Evolutionary conservation across 305 asterid genomes (phyloP).

Genomic region (Solanum hybrid): DNA sequence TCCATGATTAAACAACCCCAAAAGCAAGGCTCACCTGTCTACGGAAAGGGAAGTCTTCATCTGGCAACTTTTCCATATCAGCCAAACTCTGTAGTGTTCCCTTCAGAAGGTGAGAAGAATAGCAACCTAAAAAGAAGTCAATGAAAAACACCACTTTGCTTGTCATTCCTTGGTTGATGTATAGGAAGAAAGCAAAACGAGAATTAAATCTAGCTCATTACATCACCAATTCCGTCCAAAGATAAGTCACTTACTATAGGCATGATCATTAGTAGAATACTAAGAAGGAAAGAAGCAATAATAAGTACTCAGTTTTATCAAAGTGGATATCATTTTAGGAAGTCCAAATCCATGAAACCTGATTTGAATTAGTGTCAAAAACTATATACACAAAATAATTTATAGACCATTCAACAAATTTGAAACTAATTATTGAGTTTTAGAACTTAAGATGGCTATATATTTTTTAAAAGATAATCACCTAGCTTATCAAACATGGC

Average conservation of each 20-base stretch:
- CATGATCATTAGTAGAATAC: background rate
- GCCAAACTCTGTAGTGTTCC: conserved; percentile 61
- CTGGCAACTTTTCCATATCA: conserved; percentile 71
- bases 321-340: background rate
- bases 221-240: background rate
- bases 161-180: background rate
- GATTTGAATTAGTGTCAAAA: background rate
- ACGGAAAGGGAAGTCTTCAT: conserved; percentile 62
- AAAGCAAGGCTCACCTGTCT: conserved; percentile 49
- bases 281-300: background rate
- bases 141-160: background rate
- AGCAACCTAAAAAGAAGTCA: conserved; percentile 42
- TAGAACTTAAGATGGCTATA: background rate
- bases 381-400: background rate
- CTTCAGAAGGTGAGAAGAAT: conserved; percentile 47
- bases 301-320: background rate
- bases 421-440: background rate
- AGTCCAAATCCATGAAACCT: background rate
- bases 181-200: background rate
- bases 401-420: background rate
- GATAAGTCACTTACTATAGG: background rate
- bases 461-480: conserved; percentile 8
- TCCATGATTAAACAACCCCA: background rate
- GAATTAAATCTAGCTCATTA: background rate
- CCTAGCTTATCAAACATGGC: conserved; percentile 84